Percentiles rank a stretch among this genome's conserved stretches.
Conservation (phyloP, 2,329 filamentous ascomycete species). For the Dryadomyces quercivorus region DNA sequence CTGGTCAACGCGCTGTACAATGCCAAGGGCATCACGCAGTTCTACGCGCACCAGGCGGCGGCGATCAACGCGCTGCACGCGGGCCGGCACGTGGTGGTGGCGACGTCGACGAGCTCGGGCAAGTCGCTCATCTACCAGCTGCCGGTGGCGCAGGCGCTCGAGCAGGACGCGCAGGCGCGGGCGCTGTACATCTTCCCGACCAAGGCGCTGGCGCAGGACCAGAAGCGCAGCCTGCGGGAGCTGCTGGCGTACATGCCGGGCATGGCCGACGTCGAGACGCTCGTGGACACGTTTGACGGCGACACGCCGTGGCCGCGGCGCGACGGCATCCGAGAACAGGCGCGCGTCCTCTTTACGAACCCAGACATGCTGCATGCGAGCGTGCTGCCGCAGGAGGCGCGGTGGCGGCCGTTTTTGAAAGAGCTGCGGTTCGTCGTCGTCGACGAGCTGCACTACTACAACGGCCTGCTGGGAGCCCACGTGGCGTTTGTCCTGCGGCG, state of each 20-base stretch:
- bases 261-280: slow-evolving; percentile 35
- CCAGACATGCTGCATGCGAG: slow-evolving; percentile 96
- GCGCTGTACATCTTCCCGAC: slow-evolving; percentile 99
- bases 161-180: slow-evolving; percentile 61
- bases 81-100: slow-evolving; percentile 78
- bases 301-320: slow-evolving; percentile 77
- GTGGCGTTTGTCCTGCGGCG: slow-evolving; percentile 91
- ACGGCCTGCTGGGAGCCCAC: slow-evolving; percentile 86
- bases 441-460: slow-evolving; percentile 91
- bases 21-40: slow-evolving; percentile 67
- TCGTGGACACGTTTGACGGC: slow-evolving; percentile 92
- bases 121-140: slow-evolving; percentile 98
- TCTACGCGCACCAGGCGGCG: slow-evolving; percentile 88
- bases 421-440: slow-evolving; percentile 83
- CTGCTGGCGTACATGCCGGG: slow-evolving; percentile 70
- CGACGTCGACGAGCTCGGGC: slow-evolving; percentile 90
- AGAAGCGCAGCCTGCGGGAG: slow-evolving; percentile 76
- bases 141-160: slow-evolving; percentile 76
- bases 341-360: slow-evolving; percentile 90
- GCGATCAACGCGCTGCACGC: slow-evolving; percentile 80
- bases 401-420: slow-evolving; percentile 79
- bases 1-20: slow-evolving; percentile 96
- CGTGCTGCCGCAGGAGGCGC: slow-evolving; percentile 81
- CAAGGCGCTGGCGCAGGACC: slow-evolving; percentile 91
- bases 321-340: slow-evolving; percentile 73